phyloP scores from a whole-genome alignment of 768 basidiomycete species.

The Podaxis rugospora region DNA sequence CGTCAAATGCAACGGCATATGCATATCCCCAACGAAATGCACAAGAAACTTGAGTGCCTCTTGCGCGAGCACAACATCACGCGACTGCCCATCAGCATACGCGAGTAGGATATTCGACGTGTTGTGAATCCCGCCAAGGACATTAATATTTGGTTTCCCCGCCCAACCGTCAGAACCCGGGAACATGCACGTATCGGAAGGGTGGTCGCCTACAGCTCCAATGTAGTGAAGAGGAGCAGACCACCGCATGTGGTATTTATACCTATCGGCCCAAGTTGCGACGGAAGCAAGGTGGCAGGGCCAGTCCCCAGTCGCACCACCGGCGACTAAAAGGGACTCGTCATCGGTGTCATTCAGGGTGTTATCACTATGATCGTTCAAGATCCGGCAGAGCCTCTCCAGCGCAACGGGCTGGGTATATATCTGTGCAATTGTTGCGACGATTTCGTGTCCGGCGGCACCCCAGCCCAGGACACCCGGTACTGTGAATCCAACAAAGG shows the following conservation, averaged over 20 bases:
- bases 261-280: conserved; percentile 84
- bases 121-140: conserved; percentile 77
- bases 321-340: neutral
- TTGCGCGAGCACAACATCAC: conserved; percentile 35
- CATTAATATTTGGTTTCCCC: conserved; percentile 50
- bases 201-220: conserved; percentile 71
- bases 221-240: conserved; percentile 75
- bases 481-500: neutral
- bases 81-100: conserved; percentile 31
- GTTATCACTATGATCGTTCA: conserved; percentile 31
- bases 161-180: conserved; percentile 75
- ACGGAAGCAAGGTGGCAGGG: conserved; percentile 80
- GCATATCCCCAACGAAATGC: conserved; percentile 92
- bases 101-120: conserved; percentile 59
- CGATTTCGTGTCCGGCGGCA: conserved; percentile 76
- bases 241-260: conserved; percentile 64
- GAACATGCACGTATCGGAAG: conserved; percentile 70
- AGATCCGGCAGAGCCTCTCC: conserved; percentile 70
- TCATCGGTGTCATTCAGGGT: conserved; percentile 18
- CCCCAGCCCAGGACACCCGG: conserved; percentile 7
- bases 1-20: conserved; percentile 89
- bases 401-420: conserved; percentile 75
- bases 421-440: conserved; percentile 92
- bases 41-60: conserved; percentile 90
- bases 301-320: conserved; percentile 17